A percentile compares a stretch with the other conserved stretches of the same genome.
These are phyloP conservation scores for Mucor circinelloides DNA, from an alignment of 371 early-diverging fungal genomes.

Conservation along the genomic window DNA sequence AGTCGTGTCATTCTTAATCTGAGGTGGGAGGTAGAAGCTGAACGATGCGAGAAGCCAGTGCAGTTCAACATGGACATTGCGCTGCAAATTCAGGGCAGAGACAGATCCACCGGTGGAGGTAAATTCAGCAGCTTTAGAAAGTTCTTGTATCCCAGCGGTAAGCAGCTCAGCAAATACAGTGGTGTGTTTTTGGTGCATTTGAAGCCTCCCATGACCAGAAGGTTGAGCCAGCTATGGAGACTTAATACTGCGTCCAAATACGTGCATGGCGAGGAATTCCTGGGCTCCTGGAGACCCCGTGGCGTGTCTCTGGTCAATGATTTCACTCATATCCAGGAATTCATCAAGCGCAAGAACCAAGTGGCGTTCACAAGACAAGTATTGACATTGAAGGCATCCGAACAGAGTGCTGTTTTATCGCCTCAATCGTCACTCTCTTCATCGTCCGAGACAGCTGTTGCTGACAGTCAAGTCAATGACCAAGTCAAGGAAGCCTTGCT, in stretches of 20 bases:
- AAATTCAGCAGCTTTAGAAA: slow-evolving; percentile 42
- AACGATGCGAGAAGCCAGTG: slow-evolving; percentile 59
- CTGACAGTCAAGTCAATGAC: slow-evolving; percentile 5
- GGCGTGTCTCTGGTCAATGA: slow-evolving; percentile 74
- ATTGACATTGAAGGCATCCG: slow-evolving; percentile 21
- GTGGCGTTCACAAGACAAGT: slow-evolving; percentile 51
- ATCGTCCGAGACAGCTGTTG: slow-evolving; percentile 31
- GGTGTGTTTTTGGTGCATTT: slow-evolving; percentile 60
- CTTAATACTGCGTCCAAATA: slow-evolving; percentile 76
- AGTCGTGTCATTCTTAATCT: slow-evolving; percentile 63
- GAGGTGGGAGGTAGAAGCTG: slow-evolving; percentile 62
- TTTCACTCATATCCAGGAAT: slow-evolving; percentile 49
- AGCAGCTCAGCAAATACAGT: slow-evolving; percentile 49
- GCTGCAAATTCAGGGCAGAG: slow-evolving; percentile 64
- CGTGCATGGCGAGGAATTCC: slow-evolving; percentile 85
- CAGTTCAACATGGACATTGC: slow-evolving; percentile 69
- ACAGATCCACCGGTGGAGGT: slow-evolving; percentile 36
- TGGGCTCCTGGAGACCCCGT: slow-evolving; percentile 76
- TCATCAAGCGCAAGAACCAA: slow-evolving; percentile 41
- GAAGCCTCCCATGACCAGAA: slow-evolving; percentile 61
- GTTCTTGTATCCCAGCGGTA: slow-evolving; percentile 32
- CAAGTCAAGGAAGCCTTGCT: slow-evolving; percentile 35
- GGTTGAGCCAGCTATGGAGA: slow-evolving; percentile 70
- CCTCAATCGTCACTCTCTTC: not conserved
- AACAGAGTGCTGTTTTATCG: not conserved